Percentiles rank a stretch among this genome's conserved stretches.
These are phyloP conservation scores for Aspergillus mulundensis DNA, from an alignment of 495 filamentous ascomycete genomes.

Conservation along the genomic window DNA sequence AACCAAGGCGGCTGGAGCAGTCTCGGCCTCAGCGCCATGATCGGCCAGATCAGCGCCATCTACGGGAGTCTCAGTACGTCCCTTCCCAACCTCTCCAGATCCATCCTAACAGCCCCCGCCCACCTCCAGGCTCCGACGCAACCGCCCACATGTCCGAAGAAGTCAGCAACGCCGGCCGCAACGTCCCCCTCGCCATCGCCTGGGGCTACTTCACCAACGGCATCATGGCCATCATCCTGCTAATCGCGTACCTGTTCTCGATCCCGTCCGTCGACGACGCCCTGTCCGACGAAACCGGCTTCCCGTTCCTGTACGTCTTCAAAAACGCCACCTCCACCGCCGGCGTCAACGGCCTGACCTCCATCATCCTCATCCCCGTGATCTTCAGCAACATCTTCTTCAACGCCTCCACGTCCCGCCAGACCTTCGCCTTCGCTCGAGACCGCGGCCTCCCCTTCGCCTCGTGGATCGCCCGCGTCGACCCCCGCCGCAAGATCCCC, in stretches of 20 bases:
- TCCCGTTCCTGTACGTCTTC: slow-evolving; percentile 32
- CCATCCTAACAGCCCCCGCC: too few relatives aligned
- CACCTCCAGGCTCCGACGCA: slow-evolving; percentile 31
- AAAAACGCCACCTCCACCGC: slow-evolving; percentile 20
- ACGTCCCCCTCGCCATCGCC: slow-evolving; percentile 30
- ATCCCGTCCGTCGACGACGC: slow-evolving; percentile 33
- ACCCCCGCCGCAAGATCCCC: slow-evolving; percentile 28
- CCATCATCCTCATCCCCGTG: slow-evolving; percentile 24
- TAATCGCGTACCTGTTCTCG: slow-evolving; percentile 35
- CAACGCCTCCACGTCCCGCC: slow-evolving; percentile 19
- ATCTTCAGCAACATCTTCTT: slow-evolving; percentile 21
- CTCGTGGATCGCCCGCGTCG: slow-evolving; percentile 27
- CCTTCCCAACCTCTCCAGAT: not conserved
- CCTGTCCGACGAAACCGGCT: slow-evolving; percentile 24
- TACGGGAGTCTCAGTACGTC: slow-evolving; percentile 28
- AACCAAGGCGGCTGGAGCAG: slow-evolving; percentile 41
- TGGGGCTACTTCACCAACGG: slow-evolving; percentile 32
- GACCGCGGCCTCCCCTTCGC: slow-evolving; percentile 43
- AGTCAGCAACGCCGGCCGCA: slow-evolving; percentile 32
- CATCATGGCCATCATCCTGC: slow-evolving; percentile 31
- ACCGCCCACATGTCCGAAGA: slow-evolving; percentile 41
- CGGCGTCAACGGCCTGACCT: slow-evolving; percentile 21
- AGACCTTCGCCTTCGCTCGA: slow-evolving; percentile 20
- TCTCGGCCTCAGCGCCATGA: slow-evolving; percentile 32
- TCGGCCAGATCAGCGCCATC: slow-evolving; percentile 19